Evolutionary conservation across 2,329 filamentous ascomycete species (phyloP).

Genomic region (Penicillium sp.): DNA sequence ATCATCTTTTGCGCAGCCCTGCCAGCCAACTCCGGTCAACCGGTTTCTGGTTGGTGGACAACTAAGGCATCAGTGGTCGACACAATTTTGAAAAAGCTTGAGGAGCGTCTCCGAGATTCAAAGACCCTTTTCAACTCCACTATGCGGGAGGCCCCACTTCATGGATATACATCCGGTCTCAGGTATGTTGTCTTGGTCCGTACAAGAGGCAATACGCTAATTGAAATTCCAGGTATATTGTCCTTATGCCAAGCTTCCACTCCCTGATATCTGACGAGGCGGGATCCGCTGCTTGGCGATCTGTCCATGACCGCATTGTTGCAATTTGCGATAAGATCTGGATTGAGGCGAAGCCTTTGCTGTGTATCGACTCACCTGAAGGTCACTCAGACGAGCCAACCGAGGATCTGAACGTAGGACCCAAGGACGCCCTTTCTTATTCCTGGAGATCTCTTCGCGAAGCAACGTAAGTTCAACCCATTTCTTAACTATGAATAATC

Average conservation of each 20-base stretch:
- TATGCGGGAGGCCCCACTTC: constrained; percentile 65
- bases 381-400: constrained; percentile 63
- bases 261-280: constrained; percentile 30
- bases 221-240: constrained; percentile 45
- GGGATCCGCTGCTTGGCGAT: constrained; percentile 30
- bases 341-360: constrained; percentile 69
- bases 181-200: constrained; percentile 44
- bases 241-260: constrained; percentile 46
- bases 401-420: constrained; percentile 70
- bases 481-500: neutral
- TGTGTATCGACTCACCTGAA: constrained; percentile 94
- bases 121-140: constrained; percentile 65
- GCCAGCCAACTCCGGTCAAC: constrained; percentile 29
- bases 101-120: constrained; percentile 64
- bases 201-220: neutral
- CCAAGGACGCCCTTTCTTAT: constrained; percentile 89
- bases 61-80: constrained; percentile 55
- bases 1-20: constrained; percentile 63
- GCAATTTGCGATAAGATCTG: constrained; percentile 69
- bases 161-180: constrained; percentile 68
- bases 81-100: constrained; percentile 60
- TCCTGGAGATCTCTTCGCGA: constrained; percentile 96
- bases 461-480: constrained; percentile 63
- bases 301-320: constrained; percentile 53
- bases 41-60: constrained; percentile 29